Evolutionary conservation across 805 yeast species (phyloP), one percentile per base, ranked within the genome.

Genomic region (Monosporozyma servazzii): DNA sequence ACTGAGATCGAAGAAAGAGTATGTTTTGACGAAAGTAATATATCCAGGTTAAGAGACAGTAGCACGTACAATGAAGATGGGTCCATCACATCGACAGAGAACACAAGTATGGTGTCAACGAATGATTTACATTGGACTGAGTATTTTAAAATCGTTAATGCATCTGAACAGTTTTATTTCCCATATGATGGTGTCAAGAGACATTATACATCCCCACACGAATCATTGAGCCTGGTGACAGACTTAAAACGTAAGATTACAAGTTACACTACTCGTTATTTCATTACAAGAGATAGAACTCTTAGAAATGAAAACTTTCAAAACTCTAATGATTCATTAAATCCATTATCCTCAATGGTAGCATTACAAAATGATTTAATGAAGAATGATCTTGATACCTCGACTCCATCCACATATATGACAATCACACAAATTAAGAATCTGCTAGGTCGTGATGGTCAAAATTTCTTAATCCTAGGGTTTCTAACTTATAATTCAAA

Each of bases 361-460:
- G 53, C 57, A 3, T 52, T 64, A 51, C 55, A 59, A 47, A 56
- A 59, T 30, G 58, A 61, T 15, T 33, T 61, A 27, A 30, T 54
- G 8, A 51, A 51, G 17, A 42, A 40, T 13, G 36, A 49, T 15
- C 36, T 47, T 5, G 45, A 29, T 37, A 44, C 45, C 33, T 2
- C 53, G 13, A 18, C n/a, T 48, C 25, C 58, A 52, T 49, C 55
- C 7, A 50, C 47, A 18, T 51, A 55, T n/a, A 59, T 65, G 60
- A 56, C 76, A 3, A 71, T 91, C 45, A 86, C 96, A 0, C 73
- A 80, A 40, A 81, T 93, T 50, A 90, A 90, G 60, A 90, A 90
- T 65, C 71, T 93, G 53, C 65, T 93, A 29, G 99, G 99, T 30
- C 72, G 96, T 50, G 86, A 85, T 59, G 91, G 91, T 4, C 74